Percentiles rank a stretch among this genome's conserved stretches.
Conservation (phyloP, 2,329 filamentous ascomycete species). For the Exophiala phaeomuriformis region DNA sequence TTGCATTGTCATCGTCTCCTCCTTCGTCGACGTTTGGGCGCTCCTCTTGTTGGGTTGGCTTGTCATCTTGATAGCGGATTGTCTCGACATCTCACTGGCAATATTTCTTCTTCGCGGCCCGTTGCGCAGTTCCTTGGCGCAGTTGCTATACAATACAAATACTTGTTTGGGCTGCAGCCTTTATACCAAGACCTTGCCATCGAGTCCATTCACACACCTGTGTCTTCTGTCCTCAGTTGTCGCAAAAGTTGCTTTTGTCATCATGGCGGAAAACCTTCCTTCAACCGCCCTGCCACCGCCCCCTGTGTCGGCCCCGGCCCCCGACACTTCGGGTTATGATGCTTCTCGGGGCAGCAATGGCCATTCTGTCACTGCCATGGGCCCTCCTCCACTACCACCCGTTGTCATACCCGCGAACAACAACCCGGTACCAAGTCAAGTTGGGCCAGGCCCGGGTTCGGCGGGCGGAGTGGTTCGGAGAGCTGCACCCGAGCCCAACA, state of each 20-base stretch:
- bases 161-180: conserved; percentile 9
- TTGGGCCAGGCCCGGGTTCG: conserved; percentile 70
- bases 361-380: conserved; percentile 52
- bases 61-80: conserved; percentile 24
- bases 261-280: conserved; percentile 71
- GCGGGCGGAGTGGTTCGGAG: conserved; percentile 77
- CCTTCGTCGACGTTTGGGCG: conserved; percentile 14
- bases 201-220: conserved; percentile 3
- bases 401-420: conserved; percentile 89
- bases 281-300: conserved; percentile 58
- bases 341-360: conserved; percentile 64
- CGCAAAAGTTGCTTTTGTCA: conserved; percentile 10
- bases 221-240: conserved; percentile 12
- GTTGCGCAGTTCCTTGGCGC: conserved; percentile 4
- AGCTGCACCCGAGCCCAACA: conserved; percentile 95
- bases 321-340: conserved; percentile 64
- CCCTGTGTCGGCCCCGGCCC: conserved; percentile 48
- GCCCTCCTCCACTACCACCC: conserved; percentile 76
- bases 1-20: conserved; percentile 17
- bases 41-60: conserved; percentile 21
- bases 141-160: conserved; percentile 9
- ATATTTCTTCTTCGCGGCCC: conserved; percentile 15
- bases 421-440: conserved; percentile 87
- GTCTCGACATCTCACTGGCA: conserved; percentile 16
- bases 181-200: conserved; percentile 4